A percentile compares a stretch with the other conserved stretches of the same genome.
These are phyloP conservation scores for Tremellales sp. DNA, from an alignment of 1,284 basidiomycete genomes.

Conservation along the genomic window DNA sequence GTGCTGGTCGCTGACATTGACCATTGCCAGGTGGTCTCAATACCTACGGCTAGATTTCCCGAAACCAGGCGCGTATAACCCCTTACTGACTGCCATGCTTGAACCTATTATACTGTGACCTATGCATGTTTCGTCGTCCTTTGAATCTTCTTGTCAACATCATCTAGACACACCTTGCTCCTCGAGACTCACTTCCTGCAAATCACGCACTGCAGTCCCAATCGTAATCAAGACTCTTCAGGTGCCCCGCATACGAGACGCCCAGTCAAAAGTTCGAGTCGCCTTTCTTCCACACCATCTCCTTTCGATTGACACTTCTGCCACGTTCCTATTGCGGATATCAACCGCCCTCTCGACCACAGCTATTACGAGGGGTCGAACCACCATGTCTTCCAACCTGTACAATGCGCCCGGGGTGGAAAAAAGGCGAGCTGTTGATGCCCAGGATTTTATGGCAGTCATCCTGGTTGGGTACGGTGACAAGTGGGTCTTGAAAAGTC, in stretches of 20 bases:
- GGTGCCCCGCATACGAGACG: neutral
- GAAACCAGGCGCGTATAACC: too few relatives aligned
- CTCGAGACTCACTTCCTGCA: too few relatives aligned
- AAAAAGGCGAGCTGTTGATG: conserved; percentile 25
- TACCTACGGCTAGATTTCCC: too few relatives aligned
- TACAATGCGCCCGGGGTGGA: neutral
- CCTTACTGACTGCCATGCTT: too few relatives aligned
- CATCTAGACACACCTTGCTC: too few relatives aligned
- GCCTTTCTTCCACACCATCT: neutral
- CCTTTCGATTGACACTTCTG: neutral
- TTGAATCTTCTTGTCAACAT: too few relatives aligned
- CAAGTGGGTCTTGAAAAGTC: conserved; percentile 57
- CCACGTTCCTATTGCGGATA: neutral
- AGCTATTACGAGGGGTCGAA: neutral
- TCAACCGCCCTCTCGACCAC: neutral
- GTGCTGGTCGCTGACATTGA: too few relatives aligned
- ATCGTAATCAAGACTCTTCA: too few relatives aligned
- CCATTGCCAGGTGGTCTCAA: too few relatives aligned
- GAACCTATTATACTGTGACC: too few relatives aligned
- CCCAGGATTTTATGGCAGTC: conserved; percentile 72
- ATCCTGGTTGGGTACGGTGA: conserved; percentile 81
- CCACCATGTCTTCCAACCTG: neutral
- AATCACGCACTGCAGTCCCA: too few relatives aligned
- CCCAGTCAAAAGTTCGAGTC: conserved; percentile 2
- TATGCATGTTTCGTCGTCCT: too few relatives aligned